These are phyloP conservation scores for Candida oleophila DNA, from an alignment of 805 yeast genomes.

Conservation along the genomic window DNA sequence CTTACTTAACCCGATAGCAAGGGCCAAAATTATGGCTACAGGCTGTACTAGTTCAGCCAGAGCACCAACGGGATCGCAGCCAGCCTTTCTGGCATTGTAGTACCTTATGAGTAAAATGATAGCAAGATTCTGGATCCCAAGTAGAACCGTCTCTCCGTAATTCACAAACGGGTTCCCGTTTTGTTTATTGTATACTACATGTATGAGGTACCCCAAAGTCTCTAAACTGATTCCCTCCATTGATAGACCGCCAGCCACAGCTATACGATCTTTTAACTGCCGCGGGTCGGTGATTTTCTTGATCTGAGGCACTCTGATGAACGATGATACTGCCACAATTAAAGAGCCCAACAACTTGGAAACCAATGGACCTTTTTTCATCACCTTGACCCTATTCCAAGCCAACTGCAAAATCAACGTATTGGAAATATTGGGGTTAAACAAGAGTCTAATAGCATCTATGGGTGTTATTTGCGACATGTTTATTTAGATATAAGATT, in stretches of 20 bases:
- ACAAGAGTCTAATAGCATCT: conserved; percentile 25
- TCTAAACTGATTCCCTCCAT: conserved; percentile 36
- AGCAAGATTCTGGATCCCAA: conserved; percentile 39
- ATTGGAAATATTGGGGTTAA: conserved; percentile 41
- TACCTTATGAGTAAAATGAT: conserved; percentile 35
- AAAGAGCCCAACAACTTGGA: conserved; percentile 31
- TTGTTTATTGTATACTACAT: conserved; percentile 38
- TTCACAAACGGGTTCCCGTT: conserved; percentile 32
- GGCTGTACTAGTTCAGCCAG: conserved; percentile 24
- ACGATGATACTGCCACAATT: conserved; percentile 37
- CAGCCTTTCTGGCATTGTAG: conserved; percentile 22
- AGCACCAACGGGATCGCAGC: conserved; percentile 5
- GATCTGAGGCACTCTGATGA: conserved; percentile 43
- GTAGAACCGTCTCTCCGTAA: conserved; percentile 40
- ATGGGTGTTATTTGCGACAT: conserved; percentile 3
- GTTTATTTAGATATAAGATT: background rate
- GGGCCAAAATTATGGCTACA: conserved; percentile 24
- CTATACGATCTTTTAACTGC: conserved; percentile 20
- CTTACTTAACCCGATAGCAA: conserved; percentile 27
- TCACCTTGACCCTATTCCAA: conserved; percentile 28
- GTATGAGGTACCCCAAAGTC: conserved; percentile 34
- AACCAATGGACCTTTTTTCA: conserved; percentile 34
- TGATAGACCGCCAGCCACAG: conserved; percentile 38
- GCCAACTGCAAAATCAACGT: conserved; percentile 38
- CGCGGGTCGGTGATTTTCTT: conserved; percentile 30